Percentiles rank a stretch among this genome's conserved stretches.
Evolutionary conservation across 768 basidiomycete species (phyloP).

Genomic region (Epithele typhae): DNA sequence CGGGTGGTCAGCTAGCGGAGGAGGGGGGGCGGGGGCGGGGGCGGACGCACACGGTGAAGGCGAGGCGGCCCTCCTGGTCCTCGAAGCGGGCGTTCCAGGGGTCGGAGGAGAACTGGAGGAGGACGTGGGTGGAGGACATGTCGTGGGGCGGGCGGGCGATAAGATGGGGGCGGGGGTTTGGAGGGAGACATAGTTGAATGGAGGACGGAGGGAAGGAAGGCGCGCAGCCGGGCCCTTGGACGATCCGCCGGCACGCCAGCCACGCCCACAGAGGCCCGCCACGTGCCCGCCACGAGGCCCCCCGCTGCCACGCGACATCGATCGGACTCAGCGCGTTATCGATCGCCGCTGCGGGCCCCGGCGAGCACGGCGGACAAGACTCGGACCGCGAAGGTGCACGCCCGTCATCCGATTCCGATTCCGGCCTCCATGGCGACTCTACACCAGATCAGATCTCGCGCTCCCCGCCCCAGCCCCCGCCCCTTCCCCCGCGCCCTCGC

Average conservation of each 20-base stretch:
- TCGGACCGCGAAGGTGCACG: too few species aligned
- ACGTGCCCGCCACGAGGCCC: constrained; percentile 22
- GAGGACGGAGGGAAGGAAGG: background rate
- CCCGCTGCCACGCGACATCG: constrained; percentile 16
- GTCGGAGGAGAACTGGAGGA: constrained; percentile 64
- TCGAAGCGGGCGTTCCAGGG: constrained; percentile 57
- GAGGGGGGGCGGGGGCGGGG: background rate
- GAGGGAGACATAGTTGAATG: constrained; percentile 14
- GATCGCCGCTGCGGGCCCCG: too few species aligned
- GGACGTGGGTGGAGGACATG: constrained; percentile 41
- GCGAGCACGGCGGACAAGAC: too few species aligned
- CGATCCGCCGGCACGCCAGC: constrained; percentile 3
- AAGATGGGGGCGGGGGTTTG: constrained; percentile 1
- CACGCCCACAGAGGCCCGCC: constrained; percentile 7
- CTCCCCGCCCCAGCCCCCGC: background rate
- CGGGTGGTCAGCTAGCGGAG: background rate
- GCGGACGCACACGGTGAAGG: constrained; percentile 62
- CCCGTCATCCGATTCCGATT: constrained; percentile 7
- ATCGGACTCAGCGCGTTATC: constrained; percentile 13
- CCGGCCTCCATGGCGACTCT: constrained; percentile 14
- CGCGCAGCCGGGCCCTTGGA: background rate
- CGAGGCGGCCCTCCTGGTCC: constrained; percentile 58
- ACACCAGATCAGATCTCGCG: constrained; percentile 12
- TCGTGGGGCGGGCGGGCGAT: constrained; percentile 15
- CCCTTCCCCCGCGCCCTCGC: background rate